Evolutionary conservation across 345 rosid genomes (phyloP).

Genomic region (Eucalyptus pauciflora): DNA sequence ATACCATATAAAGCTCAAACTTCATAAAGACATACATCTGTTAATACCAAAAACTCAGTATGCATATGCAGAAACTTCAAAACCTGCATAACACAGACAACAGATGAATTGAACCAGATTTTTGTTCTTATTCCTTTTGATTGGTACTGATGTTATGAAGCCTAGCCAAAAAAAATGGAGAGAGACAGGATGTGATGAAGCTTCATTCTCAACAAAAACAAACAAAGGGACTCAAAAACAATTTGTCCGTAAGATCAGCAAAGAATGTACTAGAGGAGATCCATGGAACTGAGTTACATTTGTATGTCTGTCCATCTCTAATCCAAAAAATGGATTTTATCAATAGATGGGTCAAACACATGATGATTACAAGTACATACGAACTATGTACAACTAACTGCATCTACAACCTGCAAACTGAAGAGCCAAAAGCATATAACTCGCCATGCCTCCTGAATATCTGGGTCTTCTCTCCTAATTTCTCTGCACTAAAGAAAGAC

Average conservation of each 20-base stretch:
- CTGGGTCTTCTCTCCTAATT: not conserved
- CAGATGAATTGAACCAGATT: too few relatives aligned
- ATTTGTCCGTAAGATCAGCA: not conserved
- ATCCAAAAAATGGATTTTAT: not conserved
- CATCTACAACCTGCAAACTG: not conserved
- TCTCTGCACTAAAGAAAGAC: not conserved
- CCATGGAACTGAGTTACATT: not conserved
- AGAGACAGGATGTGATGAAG: not conserved
- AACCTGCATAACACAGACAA: not conserved
- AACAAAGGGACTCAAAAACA: not conserved
- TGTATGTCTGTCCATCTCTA: not conserved
- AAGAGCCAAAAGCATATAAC: not conserved
- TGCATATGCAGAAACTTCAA: not conserved
- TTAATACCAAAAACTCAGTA: too few relatives aligned
- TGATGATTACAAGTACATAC: not conserved
- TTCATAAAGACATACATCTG: too few relatives aligned
- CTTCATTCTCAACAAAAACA: not conserved
- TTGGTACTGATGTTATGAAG: not conserved
- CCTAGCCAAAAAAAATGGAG: not conserved
- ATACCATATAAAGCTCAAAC: too few relatives aligned
- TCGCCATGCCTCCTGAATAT: not conserved
- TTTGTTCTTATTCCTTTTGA: too few relatives aligned
- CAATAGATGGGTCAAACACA: not conserved
- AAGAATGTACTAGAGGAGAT: not conserved
- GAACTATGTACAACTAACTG: not conserved